Evolutionary conservation across 75 land plant species (phyloP).

Genomic region (Isoetes taiwanensis): DNA sequence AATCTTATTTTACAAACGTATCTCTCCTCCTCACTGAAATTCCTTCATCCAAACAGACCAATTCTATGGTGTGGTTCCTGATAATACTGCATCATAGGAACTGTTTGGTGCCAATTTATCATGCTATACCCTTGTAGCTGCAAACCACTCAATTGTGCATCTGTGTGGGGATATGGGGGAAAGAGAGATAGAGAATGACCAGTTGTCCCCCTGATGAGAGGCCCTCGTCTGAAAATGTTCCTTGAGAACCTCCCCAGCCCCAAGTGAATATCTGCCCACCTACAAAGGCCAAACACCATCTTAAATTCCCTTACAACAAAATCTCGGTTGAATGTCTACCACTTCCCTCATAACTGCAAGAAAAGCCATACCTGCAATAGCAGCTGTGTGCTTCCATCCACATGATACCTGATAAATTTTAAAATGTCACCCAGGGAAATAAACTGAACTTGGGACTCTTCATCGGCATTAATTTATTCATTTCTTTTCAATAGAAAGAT

Average conservation of each 20-base stretch:
- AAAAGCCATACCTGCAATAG: conserved; percentile 41
- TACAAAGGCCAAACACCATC: conserved; percentile 8
- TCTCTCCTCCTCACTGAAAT: too few relatives aligned
- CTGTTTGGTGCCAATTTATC: too few relatives aligned
- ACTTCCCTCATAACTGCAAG: not conserved
- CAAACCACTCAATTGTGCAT: too few relatives aligned
- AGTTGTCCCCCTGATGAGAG: conserved; percentile 82
- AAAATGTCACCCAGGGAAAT: not conserved
- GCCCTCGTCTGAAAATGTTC: conserved; percentile 62
- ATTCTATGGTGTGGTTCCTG: too few relatives aligned
- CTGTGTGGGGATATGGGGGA: not conserved
- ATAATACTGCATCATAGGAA: too few relatives aligned
- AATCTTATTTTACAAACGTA: too few relatives aligned
- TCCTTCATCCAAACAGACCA: too few relatives aligned
- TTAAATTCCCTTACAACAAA: not conserved
- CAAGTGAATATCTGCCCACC: conserved; percentile 66
- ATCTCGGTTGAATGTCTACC: not conserved
- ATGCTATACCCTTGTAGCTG: too few relatives aligned
- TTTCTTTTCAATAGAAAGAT: too few relatives aligned
- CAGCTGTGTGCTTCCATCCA: conserved; percentile 98
- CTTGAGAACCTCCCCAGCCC: conserved; percentile 98
- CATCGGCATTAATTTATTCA: too few relatives aligned
- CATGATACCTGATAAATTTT: conserved; percentile 76
- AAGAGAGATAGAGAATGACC: conserved; percentile 29
- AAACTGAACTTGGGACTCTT: not conserved